Evolutionary conservation across 2,329 filamentous ascomycete species (phyloP), one percentile per base, ranked within the genome.

Genomic region (Catunica adiposa): DNA sequence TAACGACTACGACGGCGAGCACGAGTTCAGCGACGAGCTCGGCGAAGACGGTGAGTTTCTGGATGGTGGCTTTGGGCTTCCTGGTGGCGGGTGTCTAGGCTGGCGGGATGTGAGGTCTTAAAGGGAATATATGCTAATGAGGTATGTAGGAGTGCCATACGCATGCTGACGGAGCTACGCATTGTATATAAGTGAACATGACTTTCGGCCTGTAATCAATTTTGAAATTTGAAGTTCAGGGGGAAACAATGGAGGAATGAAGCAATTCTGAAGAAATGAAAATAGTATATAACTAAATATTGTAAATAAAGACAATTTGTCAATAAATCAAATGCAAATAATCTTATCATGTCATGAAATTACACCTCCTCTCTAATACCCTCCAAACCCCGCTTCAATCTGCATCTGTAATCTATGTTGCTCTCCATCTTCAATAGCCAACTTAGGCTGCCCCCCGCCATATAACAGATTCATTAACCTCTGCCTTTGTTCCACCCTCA

Each of bases 401-500:
- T 22, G 14, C 25, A 50, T 50, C 46, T 50, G 17, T 7, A 51
- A n/a, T 14, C 15, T 23, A 48, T 25, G 17, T 26, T 23, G 11
- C 48, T 14, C 37, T 11, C 9, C 54, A 48, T 64, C 62, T 14
- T 68, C 67, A 58, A 70, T 69, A 58, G 64, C 61, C 47, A 65
- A 62, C 56, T 61, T 63, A 55, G 62, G 62, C 53, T 65, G 46
- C 9, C 66, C 64, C 26, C 62, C 72, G 1, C 81, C 84, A 66
- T 86, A 90, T 1, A 94, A 69, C 68, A 85, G 79, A 70, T 90
- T 83, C 77, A 92, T 80, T 62, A 92, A 72, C 68, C 86, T 88
- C 57, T 80, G 78, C 73, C 90, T 92, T 70, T 96, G 90, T 61
- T 77, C 77, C 60, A 86, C 79, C 42, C 90, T 73, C 38, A 94